phyloP scores from a whole-genome alignment of 345 rosid species.

The Corymbia maculata region DNA sequence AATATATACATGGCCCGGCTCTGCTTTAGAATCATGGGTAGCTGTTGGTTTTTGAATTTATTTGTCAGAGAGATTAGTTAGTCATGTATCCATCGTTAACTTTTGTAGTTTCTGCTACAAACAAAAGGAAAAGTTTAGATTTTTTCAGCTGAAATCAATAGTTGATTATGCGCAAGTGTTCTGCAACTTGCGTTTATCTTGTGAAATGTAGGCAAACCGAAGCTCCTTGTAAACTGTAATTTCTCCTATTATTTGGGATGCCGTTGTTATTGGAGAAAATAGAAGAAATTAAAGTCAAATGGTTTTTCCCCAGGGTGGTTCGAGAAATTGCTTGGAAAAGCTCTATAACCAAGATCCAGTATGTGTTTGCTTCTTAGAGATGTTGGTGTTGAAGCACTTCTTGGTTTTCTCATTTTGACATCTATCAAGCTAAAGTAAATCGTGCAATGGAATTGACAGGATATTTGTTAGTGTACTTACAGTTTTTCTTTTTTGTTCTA shows the following conservation, averaged over 20 bases:
- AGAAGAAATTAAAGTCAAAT: neutral
- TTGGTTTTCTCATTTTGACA: neutral
- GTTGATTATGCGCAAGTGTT: neutral
- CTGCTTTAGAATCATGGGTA: neutral
- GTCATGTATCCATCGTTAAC: no score
- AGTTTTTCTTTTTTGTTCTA: neutral
- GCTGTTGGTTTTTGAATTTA: neutral
- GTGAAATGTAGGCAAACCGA: neutral
- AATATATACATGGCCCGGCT: neutral
- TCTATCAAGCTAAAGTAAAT: neutral
- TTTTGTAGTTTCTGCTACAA: neutral
- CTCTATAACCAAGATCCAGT: neutral
- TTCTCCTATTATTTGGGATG: neutral
- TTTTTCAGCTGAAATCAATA: neutral
- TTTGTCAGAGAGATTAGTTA: neutral
- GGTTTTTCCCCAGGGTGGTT: neutral
- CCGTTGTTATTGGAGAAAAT: neutral
- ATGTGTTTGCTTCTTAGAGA: neutral
- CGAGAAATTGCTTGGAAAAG: neutral
- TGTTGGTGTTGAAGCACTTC: neutral
- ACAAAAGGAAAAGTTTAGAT: neutral
- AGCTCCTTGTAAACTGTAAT: neutral
- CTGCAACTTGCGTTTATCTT: neutral
- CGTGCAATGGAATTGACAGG: neutral
- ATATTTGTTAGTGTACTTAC: neutral